Base-by-base conservation (phyloP, 1,284 basidiomycete genomes). In the Cystobasidiaceae sp. region DNA sequence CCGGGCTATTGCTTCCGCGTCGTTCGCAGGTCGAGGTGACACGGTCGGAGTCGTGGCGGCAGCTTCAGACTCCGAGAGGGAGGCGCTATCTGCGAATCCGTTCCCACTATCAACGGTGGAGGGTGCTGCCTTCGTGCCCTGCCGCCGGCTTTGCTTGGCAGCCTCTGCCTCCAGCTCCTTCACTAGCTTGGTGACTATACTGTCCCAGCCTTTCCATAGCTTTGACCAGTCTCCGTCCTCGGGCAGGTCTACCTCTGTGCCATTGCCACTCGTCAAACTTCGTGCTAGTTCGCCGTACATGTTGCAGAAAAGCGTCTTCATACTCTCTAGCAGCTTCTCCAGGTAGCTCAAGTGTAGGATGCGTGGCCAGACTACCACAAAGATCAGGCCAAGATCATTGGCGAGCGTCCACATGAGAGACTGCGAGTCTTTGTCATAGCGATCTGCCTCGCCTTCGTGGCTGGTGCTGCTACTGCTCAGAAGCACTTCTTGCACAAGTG, bases 291-390 rank as follows among this genome's bases (percentile, higher is more conserved):
- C 56, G 19, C 68, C 82, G 74, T 90, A 94, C 61, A 89, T 82
- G 73, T 90, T 86, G 69, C 94, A 80, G 75, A 96, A 96, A 30
- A 93, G 81, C 0, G 85, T 80, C 75, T 91, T 92, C 73, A 92
- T 81, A 3, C 88, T 84, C 25, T 80, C 79, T 17, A 96, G 82
- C 5, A 98, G 85, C 49, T 92, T 87, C 0, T 94, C 90, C 63
- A 97, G 87, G 75, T 98, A 98, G 8, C 90, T 87, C 25, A 99
- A 82, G 70, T 96, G 93, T 15, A 99, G 82, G 67, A 99, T 93
- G 48, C 94, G 89, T 74, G 97, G 94, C 79, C 97, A 97, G 54
- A 93, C 91, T 58, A 94, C 91, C 72, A 94, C 93, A 74, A 97
- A 96, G 55, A 97, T 93, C 71, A 97, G 83, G 70, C 93, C 92